Evolutionary conservation across 2,329 filamentous ascomycete genomes (phyloP).

Genomic region (Colletotrichum chrysophilum): DNA sequence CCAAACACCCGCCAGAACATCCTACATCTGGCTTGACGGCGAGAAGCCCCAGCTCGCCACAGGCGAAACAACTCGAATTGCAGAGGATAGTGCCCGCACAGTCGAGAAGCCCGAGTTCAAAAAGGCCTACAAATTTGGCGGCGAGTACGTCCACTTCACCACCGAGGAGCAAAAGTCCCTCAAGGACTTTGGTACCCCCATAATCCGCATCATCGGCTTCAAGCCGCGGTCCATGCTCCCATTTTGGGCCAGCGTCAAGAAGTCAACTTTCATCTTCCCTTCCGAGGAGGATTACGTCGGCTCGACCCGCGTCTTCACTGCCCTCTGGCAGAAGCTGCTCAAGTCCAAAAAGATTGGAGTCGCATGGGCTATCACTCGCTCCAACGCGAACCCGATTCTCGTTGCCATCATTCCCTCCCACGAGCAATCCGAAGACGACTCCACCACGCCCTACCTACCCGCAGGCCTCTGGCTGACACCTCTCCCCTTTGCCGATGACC

Average conservation of each 20-base stretch:
- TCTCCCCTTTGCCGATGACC: slow-evolving; percentile 87
- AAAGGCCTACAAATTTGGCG: slow-evolving; percentile 96
- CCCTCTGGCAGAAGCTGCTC: slow-evolving; percentile 86
- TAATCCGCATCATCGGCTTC: slow-evolving; percentile 92
- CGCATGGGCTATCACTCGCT: slow-evolving; percentile 86
- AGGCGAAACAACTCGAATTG: slow-evolving; percentile 75
- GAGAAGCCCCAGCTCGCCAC: slow-evolving; percentile 82
- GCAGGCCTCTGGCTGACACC: slow-evolving; percentile 89
- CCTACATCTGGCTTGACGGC: slow-evolving; percentile 88
- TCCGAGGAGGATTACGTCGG: slow-evolving; percentile 90
- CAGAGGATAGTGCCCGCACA: slow-evolving; percentile 77
- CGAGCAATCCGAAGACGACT: slow-evolving; percentile 67
- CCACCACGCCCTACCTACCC: slow-evolving; percentile 73
- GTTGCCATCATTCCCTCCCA: slow-evolving; percentile 82
- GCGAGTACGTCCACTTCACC: slow-evolving; percentile 85
- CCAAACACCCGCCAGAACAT: slow-evolving; percentile 80
- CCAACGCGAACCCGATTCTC: slow-evolving; percentile 79
- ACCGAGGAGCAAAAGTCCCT: slow-evolving; percentile 82
- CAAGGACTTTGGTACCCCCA: slow-evolving; percentile 79
- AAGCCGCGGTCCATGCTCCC: slow-evolving; percentile 79
- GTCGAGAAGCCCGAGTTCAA: slow-evolving; percentile 83
- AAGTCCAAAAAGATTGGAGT: slow-evolving; percentile 81
- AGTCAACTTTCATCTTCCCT: slow-evolving; percentile 92
- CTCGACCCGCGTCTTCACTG: slow-evolving; percentile 90
- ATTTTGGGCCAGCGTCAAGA: slow-evolving; percentile 84